Conservation (phyloP, 352 stramenopile genomes). For the Pythium insidiosum region DNA sequence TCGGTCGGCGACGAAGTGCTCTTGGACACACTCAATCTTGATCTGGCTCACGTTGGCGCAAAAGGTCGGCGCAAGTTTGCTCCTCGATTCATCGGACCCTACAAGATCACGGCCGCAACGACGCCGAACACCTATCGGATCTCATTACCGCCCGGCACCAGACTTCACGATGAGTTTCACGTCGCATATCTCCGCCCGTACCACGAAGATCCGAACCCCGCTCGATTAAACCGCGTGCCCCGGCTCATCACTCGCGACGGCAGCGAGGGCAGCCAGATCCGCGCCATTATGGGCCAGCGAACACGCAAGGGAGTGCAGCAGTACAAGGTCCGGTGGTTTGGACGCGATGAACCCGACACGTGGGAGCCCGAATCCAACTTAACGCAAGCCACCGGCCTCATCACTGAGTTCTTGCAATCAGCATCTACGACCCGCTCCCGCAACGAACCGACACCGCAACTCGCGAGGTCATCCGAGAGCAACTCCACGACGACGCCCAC, state of each 20-base stretch:
- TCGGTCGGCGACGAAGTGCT: slow-evolving; percentile 9
- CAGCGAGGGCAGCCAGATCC: slow-evolving; percentile 1
- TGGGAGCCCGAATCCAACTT: slow-evolving; percentile 4
- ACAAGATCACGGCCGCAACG: background rate
- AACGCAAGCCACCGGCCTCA: too few relatives aligned
- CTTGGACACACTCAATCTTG: slow-evolving; percentile 12
- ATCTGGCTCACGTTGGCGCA: slow-evolving; percentile 3
- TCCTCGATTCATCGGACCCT: slow-evolving; percentile 10
- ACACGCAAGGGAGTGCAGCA: background rate
- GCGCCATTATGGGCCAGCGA: slow-evolving; percentile 1
- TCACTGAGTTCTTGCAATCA: too few relatives aligned
- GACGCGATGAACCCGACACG: background rate
- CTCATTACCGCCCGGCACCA: slow-evolving; percentile 3
- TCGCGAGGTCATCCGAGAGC: too few relatives aligned
- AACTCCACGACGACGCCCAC: too few relatives aligned
- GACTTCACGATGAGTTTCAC: too few relatives aligned
- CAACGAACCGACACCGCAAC: too few relatives aligned
- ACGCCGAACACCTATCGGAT: slow-evolving; percentile 8
- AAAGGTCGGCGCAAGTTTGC: slow-evolving; percentile 8
- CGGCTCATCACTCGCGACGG: slow-evolving; percentile 3
- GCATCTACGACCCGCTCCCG: too few relatives aligned
- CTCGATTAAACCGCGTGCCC: background rate
- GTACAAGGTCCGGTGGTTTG: slow-evolving; percentile 4
- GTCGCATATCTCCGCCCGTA: slow-evolving; percentile 5
- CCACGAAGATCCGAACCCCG: slow-evolving; percentile 7